These are phyloP conservation scores for Prunus dulcis DNA, from an alignment of 306 rosid species.

Conservation along the genomic window DNA sequence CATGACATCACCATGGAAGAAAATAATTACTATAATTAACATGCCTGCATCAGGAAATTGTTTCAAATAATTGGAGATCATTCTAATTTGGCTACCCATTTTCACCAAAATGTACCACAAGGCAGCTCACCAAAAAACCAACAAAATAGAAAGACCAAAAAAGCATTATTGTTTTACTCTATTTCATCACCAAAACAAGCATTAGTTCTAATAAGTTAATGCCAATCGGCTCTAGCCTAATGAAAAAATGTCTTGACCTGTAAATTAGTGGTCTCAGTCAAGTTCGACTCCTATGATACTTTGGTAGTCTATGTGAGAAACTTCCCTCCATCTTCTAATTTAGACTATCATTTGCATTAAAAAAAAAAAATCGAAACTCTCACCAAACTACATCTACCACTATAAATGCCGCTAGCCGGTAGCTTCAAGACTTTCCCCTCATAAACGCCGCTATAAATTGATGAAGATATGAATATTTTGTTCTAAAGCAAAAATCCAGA, in stretches of 20 bases:
- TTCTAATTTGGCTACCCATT: neutral
- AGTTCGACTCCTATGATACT: no score
- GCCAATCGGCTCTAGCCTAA: fast-evolving
- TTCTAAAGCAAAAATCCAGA: neutral
- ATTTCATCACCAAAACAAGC: no score
- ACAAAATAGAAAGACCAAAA: neutral
- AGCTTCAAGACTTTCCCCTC: slow-evolving; percentile 1
- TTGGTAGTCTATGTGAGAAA: no score
- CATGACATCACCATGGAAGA: neutral
- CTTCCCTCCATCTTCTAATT: fast-evolving
- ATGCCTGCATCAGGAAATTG: neutral
- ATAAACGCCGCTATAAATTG: slow-evolving; percentile 26
- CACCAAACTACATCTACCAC: slow-evolving; percentile 45
- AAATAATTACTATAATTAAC: neutral
- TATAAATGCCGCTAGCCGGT: slow-evolving; percentile 34
- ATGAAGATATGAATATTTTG: neutral
- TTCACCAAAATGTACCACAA: no score
- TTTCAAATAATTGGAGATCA: neutral
- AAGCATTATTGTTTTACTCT: no score
- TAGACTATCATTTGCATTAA: no score
- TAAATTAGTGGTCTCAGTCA: no score
- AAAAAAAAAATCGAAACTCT: neutral
- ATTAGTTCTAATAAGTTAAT: no score
- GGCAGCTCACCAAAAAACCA: no score
- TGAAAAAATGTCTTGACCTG: fast-evolving